Evolutionary conservation across 2,329 filamentous ascomycete genomes (phyloP).

Genomic region (Apiospora kogelbergensis): DNA sequence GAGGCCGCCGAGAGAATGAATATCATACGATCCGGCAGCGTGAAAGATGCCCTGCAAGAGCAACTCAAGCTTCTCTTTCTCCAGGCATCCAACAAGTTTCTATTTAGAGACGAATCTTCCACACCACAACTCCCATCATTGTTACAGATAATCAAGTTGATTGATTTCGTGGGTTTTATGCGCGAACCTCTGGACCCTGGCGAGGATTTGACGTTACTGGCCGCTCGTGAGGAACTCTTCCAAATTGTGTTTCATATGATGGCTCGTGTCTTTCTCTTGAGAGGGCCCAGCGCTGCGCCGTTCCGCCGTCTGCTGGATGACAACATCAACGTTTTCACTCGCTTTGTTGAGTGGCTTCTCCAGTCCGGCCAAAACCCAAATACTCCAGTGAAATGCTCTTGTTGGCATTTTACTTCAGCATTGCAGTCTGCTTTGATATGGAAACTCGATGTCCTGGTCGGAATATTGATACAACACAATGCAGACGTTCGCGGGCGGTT

Average conservation of each 20-base stretch:
- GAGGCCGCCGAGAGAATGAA: not conserved
- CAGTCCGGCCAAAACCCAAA: not conserved
- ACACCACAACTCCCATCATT: not conserved
- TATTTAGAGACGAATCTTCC: not conserved
- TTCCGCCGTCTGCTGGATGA: not conserved
- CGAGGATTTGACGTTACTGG: not conserved
- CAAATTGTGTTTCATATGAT: not conserved
- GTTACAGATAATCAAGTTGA: not conserved
- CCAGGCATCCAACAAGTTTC: not conserved
- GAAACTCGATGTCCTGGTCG: not conserved
- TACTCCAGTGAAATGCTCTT: not conserved
- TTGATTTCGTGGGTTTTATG: not conserved
- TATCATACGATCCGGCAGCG: not conserved
- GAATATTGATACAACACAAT: not conserved
- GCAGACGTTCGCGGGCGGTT: not conserved
- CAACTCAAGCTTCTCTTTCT: not conserved
- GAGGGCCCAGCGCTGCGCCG: too few species aligned
- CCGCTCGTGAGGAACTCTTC: not conserved
- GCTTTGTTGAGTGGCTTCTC: not conserved
- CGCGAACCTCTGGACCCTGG: not conserved
- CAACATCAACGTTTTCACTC: not conserved
- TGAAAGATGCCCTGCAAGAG: not conserved
- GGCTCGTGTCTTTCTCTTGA: not conserved
- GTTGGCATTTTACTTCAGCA: not conserved
- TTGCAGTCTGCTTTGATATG: not conserved